Evolutionary conservation across 2,329 filamentous ascomycete genomes (phyloP).

Genomic region (Plectosphaerella cucumerina): DNA sequence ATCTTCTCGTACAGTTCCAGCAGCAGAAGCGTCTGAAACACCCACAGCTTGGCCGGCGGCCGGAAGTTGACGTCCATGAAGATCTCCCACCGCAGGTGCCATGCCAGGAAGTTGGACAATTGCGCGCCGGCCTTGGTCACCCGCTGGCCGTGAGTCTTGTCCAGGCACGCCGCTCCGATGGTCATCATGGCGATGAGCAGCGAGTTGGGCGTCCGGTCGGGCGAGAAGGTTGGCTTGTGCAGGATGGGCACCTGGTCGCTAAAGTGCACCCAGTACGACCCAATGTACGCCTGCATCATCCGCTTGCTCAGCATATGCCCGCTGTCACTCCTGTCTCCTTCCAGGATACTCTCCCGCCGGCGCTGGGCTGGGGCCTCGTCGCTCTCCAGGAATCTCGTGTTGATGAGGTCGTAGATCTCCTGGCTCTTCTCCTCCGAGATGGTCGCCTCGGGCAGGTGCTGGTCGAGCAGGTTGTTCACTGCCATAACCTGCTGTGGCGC

Average conservation of each 20-base stretch:
- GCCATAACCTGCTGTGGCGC: constrained; percentile 79
- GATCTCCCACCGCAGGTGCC: constrained; percentile 92
- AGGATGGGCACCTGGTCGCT: constrained; percentile 92
- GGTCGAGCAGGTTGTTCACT: constrained; percentile 79
- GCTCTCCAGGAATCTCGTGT: constrained; percentile 74
- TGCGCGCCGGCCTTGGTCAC: constrained; percentile 74
- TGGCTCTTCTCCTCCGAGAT: constrained; percentile 85
- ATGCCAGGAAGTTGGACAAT: constrained; percentile 84
- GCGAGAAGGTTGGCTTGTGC: constrained; percentile 89
- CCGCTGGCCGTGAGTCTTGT: constrained; percentile 72
- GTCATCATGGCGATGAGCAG: constrained; percentile 86
- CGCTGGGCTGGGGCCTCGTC: constrained; percentile 70
- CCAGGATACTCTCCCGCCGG: constrained; percentile 71
- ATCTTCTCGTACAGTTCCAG: constrained; percentile 97
- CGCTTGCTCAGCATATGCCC: constrained; percentile 71
- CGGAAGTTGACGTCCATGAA: constrained; percentile 89
- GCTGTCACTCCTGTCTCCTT: constrained; percentile 68
- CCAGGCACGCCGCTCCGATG: constrained; percentile 85
- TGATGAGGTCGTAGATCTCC: constrained; percentile 78
- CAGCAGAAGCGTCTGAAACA: constrained; percentile 86
- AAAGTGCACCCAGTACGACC: constrained; percentile 92
- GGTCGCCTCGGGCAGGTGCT: constrained; percentile 71
- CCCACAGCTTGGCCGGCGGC: constrained; percentile 91
- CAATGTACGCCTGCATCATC: constrained; percentile 95
- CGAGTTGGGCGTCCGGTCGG: constrained; percentile 80